These are phyloP conservation scores for Acanthamoeba lenticulata DNA, from an alignment of 208 protist genomes.

Conservation along the genomic window DNA sequence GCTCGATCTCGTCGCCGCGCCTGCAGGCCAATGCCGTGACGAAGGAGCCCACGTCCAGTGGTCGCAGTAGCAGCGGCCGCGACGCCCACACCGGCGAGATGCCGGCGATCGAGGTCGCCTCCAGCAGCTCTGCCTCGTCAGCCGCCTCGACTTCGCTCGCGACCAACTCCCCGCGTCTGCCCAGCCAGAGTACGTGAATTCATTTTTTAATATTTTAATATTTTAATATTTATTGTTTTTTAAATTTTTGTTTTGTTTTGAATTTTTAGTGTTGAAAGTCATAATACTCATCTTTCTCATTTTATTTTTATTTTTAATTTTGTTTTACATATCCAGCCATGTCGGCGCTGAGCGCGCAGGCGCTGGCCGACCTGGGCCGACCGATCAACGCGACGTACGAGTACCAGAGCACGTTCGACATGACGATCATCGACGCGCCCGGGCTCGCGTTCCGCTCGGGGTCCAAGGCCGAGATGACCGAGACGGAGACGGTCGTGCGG, in stretches of 20 bases:
- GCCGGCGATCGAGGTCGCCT: neutral
- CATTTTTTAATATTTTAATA: no score
- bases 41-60: neutral
- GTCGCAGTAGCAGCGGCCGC: neutral
- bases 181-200: neutral
- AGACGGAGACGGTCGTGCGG: neutral
- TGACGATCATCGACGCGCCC: neutral
- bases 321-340: neutral
- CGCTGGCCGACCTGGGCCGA: conserved; percentile 6
- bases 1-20: conserved; percentile 9
- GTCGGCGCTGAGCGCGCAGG: neutral
- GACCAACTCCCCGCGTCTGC: neutral
- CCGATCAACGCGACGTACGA: neutral
- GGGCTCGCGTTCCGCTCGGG: neutral
- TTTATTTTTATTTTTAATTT: no score
- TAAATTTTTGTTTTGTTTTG: no score
- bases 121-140: neutral
- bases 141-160: neutral
- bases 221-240: no score
- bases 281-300: no score
- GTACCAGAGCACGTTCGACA: conserved; percentile 42
- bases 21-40: neutral
- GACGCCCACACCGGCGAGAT: neutral
- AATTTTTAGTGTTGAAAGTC: no score
- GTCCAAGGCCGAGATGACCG: conserved; percentile 9